These are phyloP conservation scores for Neurospora sp. DNA, from an alignment of 495 filamentous ascomycete species.

Conservation along the genomic window DNA sequence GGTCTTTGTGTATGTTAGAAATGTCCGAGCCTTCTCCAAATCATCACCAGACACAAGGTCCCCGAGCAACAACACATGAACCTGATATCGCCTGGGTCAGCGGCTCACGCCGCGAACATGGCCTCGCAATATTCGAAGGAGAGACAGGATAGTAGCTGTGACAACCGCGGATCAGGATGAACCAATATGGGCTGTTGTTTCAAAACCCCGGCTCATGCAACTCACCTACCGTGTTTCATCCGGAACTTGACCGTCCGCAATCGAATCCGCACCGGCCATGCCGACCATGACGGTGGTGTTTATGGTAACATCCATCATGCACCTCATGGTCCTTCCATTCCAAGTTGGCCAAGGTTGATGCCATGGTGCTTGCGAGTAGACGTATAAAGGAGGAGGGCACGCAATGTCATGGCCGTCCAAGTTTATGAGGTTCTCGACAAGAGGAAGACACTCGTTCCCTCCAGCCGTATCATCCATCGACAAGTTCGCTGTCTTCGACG, in stretches of 20 bases:
- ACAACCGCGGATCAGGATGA: not conserved
- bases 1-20: not conserved
- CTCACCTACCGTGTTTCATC: constrained; percentile 4
- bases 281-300: not conserved
- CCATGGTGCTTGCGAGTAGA: not conserved
- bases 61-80: not conserved
- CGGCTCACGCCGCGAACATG: not conserved
- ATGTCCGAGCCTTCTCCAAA: not conserved
- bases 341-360: not conserved
- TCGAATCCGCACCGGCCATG: not conserved
- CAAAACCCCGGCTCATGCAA: not conserved
- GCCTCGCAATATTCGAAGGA: not conserved
- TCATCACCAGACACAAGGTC: not conserved
- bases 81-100: not conserved
- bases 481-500: not conserved
- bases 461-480: not conserved
- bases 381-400: not conserved
- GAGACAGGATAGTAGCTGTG: not conserved
- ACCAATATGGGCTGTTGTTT: not conserved
- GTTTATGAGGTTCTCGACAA: not conserved
- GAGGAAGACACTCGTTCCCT: not conserved
- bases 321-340: not conserved
- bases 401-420: not conserved
- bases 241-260: constrained; percentile 12
- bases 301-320: not conserved